Evolutionary conservation across 2,329 filamentous ascomycete species (phyloP).

Genomic region (Anthostomella pinea): DNA sequence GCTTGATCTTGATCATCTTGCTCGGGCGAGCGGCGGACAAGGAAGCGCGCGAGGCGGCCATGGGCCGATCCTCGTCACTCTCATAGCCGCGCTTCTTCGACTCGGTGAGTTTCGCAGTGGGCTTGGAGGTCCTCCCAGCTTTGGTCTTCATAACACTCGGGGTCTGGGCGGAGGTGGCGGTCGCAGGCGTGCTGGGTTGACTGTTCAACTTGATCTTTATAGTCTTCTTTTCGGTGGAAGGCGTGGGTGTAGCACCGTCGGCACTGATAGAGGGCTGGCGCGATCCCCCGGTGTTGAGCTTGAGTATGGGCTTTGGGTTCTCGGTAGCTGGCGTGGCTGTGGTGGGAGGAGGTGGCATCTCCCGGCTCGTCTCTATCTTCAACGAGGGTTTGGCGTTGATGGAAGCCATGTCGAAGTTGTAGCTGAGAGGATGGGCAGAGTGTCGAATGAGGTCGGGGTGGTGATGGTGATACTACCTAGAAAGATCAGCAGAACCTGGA

Average conservation of each 20-base stretch:
- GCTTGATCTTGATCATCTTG: constrained; percentile 55
- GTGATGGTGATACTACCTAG: not conserved
- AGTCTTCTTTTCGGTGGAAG: constrained; percentile 31
- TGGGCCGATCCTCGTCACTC: constrained; percentile 45
- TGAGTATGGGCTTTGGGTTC: constrained; percentile 31
- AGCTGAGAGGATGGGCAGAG: not conserved
- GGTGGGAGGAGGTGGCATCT: constrained; percentile 30
- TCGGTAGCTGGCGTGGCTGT: constrained; percentile 20
- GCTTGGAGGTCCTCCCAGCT: constrained; percentile 57
- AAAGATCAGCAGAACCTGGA: not conserved
- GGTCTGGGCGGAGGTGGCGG: constrained; percentile 21
- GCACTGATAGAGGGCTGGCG: constrained; percentile 28
- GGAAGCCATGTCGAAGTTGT: constrained; percentile 22
- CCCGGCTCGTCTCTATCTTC: constrained; percentile 27
- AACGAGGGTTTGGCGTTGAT: constrained; percentile 27
- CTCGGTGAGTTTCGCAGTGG: constrained; percentile 54
- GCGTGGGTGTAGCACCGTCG: constrained; percentile 23
- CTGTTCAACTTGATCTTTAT: constrained; percentile 41
- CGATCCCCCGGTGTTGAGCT: constrained; percentile 28
- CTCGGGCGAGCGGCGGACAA: constrained; percentile 35
- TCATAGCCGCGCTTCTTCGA: constrained; percentile 61
- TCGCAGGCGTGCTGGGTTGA: constrained; percentile 29
- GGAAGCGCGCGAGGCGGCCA: constrained; percentile 33
- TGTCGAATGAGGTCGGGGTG: not conserved
- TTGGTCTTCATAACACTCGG: constrained; percentile 49